These are phyloP conservation scores for Glaciozyma antarctica DNA, from an alignment of 768 basidiomycete species.

Conservation along the genomic window DNA sequence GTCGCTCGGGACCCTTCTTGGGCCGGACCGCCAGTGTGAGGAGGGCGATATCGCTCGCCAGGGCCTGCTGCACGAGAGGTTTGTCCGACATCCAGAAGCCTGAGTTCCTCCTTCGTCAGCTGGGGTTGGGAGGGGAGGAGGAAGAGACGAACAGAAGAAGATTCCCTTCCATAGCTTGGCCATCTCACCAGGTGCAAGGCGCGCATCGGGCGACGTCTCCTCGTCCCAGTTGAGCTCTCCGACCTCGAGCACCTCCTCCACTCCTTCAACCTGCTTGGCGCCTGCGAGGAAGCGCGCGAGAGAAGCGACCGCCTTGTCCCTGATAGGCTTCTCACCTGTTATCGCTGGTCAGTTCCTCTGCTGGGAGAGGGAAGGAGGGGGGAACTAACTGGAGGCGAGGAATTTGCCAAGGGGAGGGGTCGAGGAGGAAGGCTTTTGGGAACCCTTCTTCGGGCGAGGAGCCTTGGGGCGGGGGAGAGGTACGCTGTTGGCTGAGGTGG, in stretches of 20 bases:
- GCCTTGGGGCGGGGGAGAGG: neutral
- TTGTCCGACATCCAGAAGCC: constrained; percentile 99
- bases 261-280: constrained; percentile 12
- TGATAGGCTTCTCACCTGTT: constrained; percentile 63
- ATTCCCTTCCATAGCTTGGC: constrained; percentile 94
- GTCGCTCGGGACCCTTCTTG: constrained; percentile 12
- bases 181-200: constrained; percentile 64
- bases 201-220: constrained; percentile 48
- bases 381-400: constrained; percentile 61
- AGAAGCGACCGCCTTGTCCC: constrained; percentile 80
- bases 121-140: neutral
- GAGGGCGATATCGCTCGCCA: constrained; percentile 76
- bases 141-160: constrained; percentile 67
- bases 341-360: neutral
- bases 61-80: constrained; percentile 83
- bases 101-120: constrained; percentile 36
- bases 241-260: constrained; percentile 22
- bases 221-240: constrained; percentile 29
- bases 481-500: neutral
- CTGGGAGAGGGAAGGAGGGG: neutral
- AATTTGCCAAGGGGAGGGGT: constrained; percentile 74
- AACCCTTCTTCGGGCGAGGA: neutral
- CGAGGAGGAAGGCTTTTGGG: neutral
- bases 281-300: constrained; percentile 59
- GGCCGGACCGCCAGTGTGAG: constrained; percentile 59